A percentile compares a stretch with the other conserved stretches of the same genome.
Evolutionary conservation across 2,329 filamentous ascomycete genomes (phyloP).

Genomic region (Thelonectria discophora): DNA sequence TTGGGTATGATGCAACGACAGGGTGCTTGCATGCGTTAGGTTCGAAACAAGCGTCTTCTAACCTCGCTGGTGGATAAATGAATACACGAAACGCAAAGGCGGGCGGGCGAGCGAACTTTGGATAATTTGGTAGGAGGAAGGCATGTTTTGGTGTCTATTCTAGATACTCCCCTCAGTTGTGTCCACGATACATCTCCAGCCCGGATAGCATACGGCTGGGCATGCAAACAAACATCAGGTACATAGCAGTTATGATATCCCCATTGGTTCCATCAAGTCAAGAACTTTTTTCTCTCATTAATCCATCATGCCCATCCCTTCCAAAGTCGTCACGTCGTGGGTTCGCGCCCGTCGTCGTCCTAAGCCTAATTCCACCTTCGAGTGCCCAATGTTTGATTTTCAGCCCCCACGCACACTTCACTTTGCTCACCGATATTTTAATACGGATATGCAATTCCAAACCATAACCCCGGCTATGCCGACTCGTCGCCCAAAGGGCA

Average conservation of each 20-base stretch:
- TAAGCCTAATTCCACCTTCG: neutral
- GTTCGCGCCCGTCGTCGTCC: neutral
- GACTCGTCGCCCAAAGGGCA: neutral
- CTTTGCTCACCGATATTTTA: conserved; percentile 15
- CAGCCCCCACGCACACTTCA: neutral
- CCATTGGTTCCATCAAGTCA: neutral
- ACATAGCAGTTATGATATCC: neutral
- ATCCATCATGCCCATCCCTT: neutral
- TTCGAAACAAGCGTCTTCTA: neutral
- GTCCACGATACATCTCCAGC: neutral
- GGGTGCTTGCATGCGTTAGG: neutral
- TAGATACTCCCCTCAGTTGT: conserved; percentile 22
- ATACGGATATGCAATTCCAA: neutral
- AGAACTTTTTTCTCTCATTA: neutral
- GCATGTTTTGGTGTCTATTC: conserved; percentile 1
- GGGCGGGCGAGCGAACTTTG: neutral
- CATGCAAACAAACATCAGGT: neutral
- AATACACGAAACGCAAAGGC: neutral
- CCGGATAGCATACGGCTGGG: neutral
- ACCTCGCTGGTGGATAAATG: neutral
- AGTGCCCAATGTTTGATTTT: neutral
- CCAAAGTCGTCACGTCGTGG: neutral
- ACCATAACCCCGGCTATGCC: neutral
- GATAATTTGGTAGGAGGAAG: neutral
- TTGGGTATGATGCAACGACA: conserved; percentile 8